A percentile compares a stretch with the other conserved stretches of the same genome.
These are phyloP conservation scores for Hygrocybe punicea DNA, from an alignment of 768 basidiomycete genomes.

Conservation along the genomic window DNA sequence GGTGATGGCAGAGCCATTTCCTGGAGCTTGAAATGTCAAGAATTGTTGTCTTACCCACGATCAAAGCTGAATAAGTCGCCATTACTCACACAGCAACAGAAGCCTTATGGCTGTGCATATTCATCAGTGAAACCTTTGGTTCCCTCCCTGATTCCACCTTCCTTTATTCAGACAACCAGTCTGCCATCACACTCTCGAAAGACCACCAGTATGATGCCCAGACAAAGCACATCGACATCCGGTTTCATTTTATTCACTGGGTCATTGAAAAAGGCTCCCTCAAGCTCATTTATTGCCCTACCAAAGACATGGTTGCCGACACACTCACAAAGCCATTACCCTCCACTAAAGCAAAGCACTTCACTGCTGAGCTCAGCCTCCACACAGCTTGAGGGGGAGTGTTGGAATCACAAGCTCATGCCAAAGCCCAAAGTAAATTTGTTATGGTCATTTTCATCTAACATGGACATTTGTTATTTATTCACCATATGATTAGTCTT, in stretches of 20 bases:
- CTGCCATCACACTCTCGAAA: constrained; percentile 16
- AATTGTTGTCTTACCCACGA: constrained; percentile 14
- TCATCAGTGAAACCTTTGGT: constrained; percentile 16
- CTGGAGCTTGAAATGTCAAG: constrained; percentile 27
- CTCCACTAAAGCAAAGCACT: constrained; percentile 11
- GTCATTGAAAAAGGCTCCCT: constrained; percentile 13
- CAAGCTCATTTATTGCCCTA: constrained; percentile 12
- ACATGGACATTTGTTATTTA: too few relatives aligned
- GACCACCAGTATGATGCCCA: constrained; percentile 26
- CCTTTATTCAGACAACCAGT: constrained; percentile 14
- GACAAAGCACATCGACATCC: constrained; percentile 35
- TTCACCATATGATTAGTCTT: too few relatives aligned
- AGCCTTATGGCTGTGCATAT: constrained; percentile 24
- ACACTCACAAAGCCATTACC: constrained; percentile 27
- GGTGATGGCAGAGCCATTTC: constrained; percentile 23
- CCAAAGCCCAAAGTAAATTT: too few relatives aligned
- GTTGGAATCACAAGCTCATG: background rate
- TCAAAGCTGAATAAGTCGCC: constrained; percentile 18
- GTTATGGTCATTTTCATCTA: too few relatives aligned
- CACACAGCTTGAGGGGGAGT: constrained; percentile 12
- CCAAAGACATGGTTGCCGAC: constrained; percentile 29
- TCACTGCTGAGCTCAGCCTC: constrained; percentile 5
- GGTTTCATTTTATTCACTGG: constrained; percentile 26
- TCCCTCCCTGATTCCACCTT: constrained; percentile 1
- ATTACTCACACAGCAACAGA: background rate